These are phyloP conservation scores for Raddia distichophylla DNA, from an alignment of 176 grass and related monocot species.

Conservation along the genomic window DNA sequence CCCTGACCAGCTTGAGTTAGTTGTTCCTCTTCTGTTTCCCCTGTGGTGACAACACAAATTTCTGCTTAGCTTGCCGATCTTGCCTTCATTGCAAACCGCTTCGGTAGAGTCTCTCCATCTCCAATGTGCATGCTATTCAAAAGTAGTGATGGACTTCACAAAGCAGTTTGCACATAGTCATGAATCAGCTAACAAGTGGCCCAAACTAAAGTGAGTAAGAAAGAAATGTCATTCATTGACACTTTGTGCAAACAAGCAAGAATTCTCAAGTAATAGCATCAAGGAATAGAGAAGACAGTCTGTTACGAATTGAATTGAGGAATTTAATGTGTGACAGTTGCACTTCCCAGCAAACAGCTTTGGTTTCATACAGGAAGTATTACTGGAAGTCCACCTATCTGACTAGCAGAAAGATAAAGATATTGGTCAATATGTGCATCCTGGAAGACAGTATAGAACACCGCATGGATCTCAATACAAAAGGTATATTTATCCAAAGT, in stretches of 20 bases:
- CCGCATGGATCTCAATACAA: not conserved
- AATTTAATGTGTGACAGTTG: conserved; percentile 5
- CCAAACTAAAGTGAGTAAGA: conserved; percentile 39
- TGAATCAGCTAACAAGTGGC: conserved; percentile 41
- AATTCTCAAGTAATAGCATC: not conserved
- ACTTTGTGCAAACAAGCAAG: conserved; percentile 17
- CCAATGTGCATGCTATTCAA: conserved; percentile 6
- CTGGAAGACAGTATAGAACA: not conserved
- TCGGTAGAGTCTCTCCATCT: conserved; percentile 17
- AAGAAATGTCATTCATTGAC: conserved; percentile 1
- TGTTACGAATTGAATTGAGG: conserved; percentile 2
- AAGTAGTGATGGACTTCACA: conserved; percentile 7
- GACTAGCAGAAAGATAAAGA: not conserved
- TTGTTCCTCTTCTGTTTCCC: too few relatives aligned
- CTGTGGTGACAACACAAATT: not conserved
- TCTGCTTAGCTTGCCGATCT: not conserved
- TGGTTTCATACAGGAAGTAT: conserved; percentile 17
- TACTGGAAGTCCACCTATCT: not conserved
- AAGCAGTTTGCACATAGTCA: conserved; percentile 38
- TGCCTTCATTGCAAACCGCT: not conserved
- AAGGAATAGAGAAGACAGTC: conserved; percentile 33
- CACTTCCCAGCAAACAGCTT: conserved; percentile 26
- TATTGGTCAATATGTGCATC: conserved; percentile 24
- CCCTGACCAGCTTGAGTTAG: too few relatives aligned
- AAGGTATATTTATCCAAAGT: conserved; percentile 1